phyloP scores from a whole-genome alignment of 2,329 filamentous ascomycete species.

The Botrytis paeoniae region DNA sequence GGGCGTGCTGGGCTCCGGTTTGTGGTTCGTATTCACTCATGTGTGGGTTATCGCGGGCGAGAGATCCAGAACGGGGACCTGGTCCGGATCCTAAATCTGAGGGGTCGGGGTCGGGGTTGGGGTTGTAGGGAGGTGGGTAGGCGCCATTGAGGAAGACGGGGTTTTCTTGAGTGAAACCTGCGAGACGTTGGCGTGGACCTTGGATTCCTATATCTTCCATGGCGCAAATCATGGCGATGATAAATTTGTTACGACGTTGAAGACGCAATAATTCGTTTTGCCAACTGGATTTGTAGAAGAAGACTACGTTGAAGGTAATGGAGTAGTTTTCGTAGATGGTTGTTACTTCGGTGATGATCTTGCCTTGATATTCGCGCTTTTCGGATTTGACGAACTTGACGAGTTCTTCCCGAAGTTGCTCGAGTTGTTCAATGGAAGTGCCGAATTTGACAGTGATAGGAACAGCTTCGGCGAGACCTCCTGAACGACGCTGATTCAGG shows the following conservation, averaged over 20 bases:
- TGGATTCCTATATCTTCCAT: conserved; percentile 50
- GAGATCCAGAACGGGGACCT: conserved; percentile 36
- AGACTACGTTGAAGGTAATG: conserved; percentile 85
- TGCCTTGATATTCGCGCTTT: conserved; percentile 84
- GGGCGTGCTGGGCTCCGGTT: conserved; percentile 18
- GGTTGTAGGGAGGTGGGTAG: conserved; percentile 27
- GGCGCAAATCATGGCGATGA: conserved; percentile 82
- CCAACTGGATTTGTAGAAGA: conserved; percentile 97
- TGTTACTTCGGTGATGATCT: conserved; percentile 81
- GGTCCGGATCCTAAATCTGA: conserved; percentile 24
- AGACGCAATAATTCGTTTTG: conserved; percentile 92
- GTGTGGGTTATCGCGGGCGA: conserved; percentile 34
- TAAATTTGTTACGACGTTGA: conserved; percentile 89
- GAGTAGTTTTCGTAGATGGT: conserved; percentile 79
- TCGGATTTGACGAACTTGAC: conserved; percentile 79
- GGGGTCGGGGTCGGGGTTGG: conserved; percentile 2
- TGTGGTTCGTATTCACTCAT: not conserved
- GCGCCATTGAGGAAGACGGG: conserved; percentile 35
- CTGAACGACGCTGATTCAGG: conserved; percentile 88
- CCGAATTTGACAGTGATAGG: conserved; percentile 85
- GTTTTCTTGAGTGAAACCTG: conserved; percentile 34
- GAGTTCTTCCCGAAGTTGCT: conserved; percentile 74
- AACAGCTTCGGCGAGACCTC: conserved; percentile 81
- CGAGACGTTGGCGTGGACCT: conserved; percentile 37
- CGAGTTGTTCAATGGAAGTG: conserved; percentile 78